Evolutionary conservation across 1,139 yeast genomes (phyloP), one percentile per base, ranked within the genome.

Genomic region (Suhomyces guaymorum): DNA sequence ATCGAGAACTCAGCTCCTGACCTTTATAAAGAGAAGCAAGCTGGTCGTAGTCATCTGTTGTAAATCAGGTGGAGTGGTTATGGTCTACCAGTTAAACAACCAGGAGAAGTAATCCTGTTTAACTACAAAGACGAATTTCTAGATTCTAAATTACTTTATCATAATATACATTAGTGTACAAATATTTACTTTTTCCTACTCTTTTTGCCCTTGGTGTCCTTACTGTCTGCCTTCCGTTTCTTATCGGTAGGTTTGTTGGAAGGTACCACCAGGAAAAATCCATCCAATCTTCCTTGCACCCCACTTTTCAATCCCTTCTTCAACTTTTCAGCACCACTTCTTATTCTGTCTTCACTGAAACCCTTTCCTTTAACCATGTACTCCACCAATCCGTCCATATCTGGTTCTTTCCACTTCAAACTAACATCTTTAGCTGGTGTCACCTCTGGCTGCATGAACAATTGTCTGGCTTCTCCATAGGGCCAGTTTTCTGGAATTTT

Each of bases 401-500:
- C 82, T 0, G 95, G 95, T 39, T 78, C 84, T 60, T 54, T 57
- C 81, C 98, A 94, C 56, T 86, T 86, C 52, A 87, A 59, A 3
- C 76, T 75, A 3, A 87, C 67, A 1, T 79, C 83, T 2, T 64
- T 61, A 0, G 85, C 81, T 16, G 75, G 69, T 2, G 69, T 54
- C 2, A 89, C 87, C 22, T 92, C 97, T 0, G 98, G 97, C 14
- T 79, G 64, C 52, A 81, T 59, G 55, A 92, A 90, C 30, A 94
- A 64, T 44, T 84, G 79, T 48, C 97, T 75, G 3, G 96, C 98
- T 50, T 85, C 95, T 39, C 77, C 79, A 54, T 72, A 90, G 3
- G 96, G 96, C 97, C 97, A 92, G 48, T 87, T 81, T 52, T 89
- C 97, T 1, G 98, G 98, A 11, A 92, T 75, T 51, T 80, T 83